Percentiles rank a stretch among this genome's conserved stretches.
Conservation (phyloP, 257 asterid genomes). For the Ligustrum vulgare region DNA sequence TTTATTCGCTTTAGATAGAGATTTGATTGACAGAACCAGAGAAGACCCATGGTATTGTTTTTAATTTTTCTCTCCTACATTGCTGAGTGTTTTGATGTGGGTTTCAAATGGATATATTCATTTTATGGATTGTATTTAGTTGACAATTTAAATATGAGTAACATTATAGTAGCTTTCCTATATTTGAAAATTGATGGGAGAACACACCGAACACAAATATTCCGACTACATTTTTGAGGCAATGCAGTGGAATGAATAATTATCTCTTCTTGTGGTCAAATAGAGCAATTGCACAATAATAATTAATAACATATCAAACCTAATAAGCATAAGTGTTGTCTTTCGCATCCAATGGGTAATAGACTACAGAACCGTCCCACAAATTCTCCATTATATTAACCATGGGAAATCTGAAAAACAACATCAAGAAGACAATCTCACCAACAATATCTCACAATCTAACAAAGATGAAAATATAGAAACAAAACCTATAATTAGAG, state of each 20-base stretch:
- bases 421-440: not conserved
- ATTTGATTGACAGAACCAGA: slow-evolving; percentile 60
- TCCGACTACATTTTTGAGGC: not conserved
- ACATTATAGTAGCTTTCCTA: slow-evolving; percentile 1
- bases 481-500: no score
- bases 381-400: not conserved
- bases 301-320: not conserved
- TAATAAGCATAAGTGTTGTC: not conserved
- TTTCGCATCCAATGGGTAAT: not conserved
- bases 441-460: not conserved
- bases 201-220: not conserved
- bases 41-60: slow-evolving; percentile 71
- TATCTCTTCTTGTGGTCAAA: not conserved
- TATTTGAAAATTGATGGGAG: not conserved
- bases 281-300: not conserved
- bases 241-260: not conserved
- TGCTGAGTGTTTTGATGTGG: slow-evolving; percentile 4
- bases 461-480: not conserved
- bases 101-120: slow-evolving; percentile 11
- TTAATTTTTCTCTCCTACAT: not conserved
- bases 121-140: not conserved
- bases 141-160: slow-evolving; percentile 18
- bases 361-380: not conserved
- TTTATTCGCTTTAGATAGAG: slow-evolving; percentile 58
- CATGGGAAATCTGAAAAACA: not conserved